Base-by-base conservation (phyloP, 116 monocot genomes). In the Dioscorea cayenensis region DNA sequence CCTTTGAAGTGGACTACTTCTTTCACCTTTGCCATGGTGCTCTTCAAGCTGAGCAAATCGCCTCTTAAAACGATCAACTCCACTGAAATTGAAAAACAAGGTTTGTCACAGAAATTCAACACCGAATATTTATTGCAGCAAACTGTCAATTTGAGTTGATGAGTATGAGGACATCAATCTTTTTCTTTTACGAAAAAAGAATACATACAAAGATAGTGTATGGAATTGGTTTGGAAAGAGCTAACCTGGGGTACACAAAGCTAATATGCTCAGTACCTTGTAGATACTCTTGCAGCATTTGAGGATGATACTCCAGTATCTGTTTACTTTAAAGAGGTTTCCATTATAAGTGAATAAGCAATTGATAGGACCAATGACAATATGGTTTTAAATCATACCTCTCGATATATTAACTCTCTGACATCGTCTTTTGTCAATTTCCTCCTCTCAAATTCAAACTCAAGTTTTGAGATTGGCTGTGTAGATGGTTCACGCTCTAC, bases 271-370 rank as follows among this genome's bases (percentile, higher is more conserved):
- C 95, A 48, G 77, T 87, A 74, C 95, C 91, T 74, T 81, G 79
- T 38, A 89, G 76, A 84, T 89, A 91, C 75, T 95, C 89, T 29
- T 89, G 83, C 38, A 95, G 84, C 95, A 95, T 95, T 65, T 95
- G 91, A 16, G 95, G 95, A 83, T 95, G 95, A 80, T 95, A 95
- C 83, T 95, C 95, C 72, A 95, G 76, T 67, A 91, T 91, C 95
- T 95, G 84, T 78, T 81, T 81, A 17, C 48, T 77, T 86, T 69
- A 20, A 79, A 11, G 64, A 32, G 13, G 75, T 60, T 37, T 70
- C 32, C 66, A 77, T 63, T 9, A 68, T 70, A 71, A 75, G 22
- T 22, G 36, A 79, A 60, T n/a, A 63, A 38, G 38, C 36, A 59
- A 25, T 50, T 25, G 6, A 7, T 17, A 22, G 7, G 25, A 68